phyloP scores from a whole-genome alignment of 306 rosid species.

The Quercus parvula region DNA sequence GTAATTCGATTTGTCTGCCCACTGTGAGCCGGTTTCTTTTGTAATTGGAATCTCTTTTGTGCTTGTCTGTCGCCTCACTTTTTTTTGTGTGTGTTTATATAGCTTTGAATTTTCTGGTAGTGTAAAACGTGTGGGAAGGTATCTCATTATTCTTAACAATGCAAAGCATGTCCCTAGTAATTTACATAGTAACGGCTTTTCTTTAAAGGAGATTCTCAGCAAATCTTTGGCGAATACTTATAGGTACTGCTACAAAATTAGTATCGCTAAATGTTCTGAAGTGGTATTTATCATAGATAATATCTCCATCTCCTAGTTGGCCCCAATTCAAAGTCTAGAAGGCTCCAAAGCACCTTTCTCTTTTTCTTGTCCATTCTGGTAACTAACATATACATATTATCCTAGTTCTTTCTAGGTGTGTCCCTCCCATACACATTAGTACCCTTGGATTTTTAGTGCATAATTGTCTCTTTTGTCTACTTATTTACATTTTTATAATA shows the following conservation, averaged over 20 bases:
- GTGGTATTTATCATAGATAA: neutral
- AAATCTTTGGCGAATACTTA: neutral
- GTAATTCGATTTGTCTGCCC: conserved; percentile 10
- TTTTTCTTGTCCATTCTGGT: neutral
- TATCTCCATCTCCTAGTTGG: neutral
- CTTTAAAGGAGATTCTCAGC: too few species aligned
- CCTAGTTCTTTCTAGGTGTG: neutral
- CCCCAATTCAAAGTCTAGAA: neutral
- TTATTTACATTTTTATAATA: too few species aligned
- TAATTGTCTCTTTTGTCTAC: too few species aligned
- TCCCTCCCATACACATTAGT: neutral
- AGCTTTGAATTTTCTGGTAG: neutral
- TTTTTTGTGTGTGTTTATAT: neutral
- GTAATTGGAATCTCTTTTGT: conserved; percentile 23
- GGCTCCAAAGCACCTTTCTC: neutral
- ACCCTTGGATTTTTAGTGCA: neutral
- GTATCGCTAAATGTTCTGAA: neutral
- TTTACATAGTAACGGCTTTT: too few species aligned
- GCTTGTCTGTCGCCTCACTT: neutral
- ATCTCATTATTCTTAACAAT: too few species aligned
- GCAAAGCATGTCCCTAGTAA: too few species aligned
- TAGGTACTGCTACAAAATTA: neutral
- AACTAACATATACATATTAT: neutral
- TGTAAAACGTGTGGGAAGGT: too few species aligned
- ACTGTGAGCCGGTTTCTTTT: neutral